phyloP scores from a whole-genome alignment of 768 basidiomycete genomes.

The Postia placenta region DNA sequence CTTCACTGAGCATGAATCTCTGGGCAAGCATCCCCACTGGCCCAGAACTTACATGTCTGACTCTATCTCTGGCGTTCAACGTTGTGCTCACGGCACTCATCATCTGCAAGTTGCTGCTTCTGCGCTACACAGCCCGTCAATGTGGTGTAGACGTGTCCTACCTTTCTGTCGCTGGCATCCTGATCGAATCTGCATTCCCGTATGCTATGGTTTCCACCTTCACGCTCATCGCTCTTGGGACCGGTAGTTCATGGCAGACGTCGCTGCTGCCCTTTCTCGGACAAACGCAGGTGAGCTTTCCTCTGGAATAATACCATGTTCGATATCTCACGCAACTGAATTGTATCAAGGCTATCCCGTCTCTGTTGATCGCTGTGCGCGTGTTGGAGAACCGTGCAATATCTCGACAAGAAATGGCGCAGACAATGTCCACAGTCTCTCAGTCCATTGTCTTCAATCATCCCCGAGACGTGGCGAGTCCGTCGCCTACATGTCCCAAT shows the following conservation, averaged over 20 bases:
- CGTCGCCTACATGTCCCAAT: too few species aligned
- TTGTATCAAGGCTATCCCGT: too few species aligned
- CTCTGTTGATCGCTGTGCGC: too few species aligned
- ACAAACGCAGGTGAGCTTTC: conserved; percentile 20
- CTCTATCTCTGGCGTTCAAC: conserved; percentile 15
- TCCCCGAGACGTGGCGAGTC: too few species aligned
- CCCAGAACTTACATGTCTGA: conserved; percentile 16
- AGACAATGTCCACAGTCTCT: too few species aligned
- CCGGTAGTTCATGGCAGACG: conserved; percentile 15
- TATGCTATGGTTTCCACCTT: conserved; percentile 15
- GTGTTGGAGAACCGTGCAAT: too few species aligned
- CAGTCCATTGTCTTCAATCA: too few species aligned
- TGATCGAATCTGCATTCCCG: conserved; percentile 19
- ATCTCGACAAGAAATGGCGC: too few species aligned
- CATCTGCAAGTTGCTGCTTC: conserved; percentile 11
- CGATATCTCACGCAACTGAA: too few species aligned
- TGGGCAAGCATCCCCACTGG: conserved; percentile 11
- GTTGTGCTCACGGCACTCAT: conserved; percentile 15
- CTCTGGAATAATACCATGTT: too few species aligned
- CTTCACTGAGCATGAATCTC: conserved; percentile 9
- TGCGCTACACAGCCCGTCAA: neutral
- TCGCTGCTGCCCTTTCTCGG: conserved; percentile 19
- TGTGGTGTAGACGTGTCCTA: too few species aligned
- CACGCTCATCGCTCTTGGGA: conserved; percentile 14
- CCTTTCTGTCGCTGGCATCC: conserved; percentile 13